These are phyloP conservation scores for Coffea eugenioides DNA, from an alignment of 257 asterid species.

Conservation along the genomic window DNA sequence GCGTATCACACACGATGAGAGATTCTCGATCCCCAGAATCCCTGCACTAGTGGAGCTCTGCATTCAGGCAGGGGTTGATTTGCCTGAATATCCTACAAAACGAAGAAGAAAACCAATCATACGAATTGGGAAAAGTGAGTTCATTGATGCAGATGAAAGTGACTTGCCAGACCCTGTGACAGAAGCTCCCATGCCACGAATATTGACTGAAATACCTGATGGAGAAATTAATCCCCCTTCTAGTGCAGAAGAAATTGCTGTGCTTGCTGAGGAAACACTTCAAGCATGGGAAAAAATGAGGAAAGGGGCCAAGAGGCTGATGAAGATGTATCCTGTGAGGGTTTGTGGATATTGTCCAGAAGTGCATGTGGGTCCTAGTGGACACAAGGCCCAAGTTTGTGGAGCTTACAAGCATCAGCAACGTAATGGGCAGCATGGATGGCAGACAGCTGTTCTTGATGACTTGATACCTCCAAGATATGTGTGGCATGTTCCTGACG, in stretches of 20 bases:
- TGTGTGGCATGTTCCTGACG: constrained; percentile 89
- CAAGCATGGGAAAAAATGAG: constrained; percentile 89
- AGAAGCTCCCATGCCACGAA: constrained; percentile 49
- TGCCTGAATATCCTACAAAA: constrained; percentile 81
- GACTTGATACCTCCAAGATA: constrained; percentile 85
- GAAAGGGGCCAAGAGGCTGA: constrained; percentile 61
- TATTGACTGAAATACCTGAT: constrained; percentile 52
- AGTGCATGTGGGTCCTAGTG: constrained; percentile 80
- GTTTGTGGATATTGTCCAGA: constrained; percentile 95
- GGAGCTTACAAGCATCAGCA: constrained; percentile 98
- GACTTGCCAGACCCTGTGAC: constrained; percentile 81
- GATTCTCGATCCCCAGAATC: constrained; percentile 81
- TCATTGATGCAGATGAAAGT: constrained; percentile 85
- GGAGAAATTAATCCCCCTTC: constrained; percentile 54
- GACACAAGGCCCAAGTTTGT: constrained; percentile 95
- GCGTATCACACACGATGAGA: constrained; percentile 73
- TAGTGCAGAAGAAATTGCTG: constrained; percentile 45
- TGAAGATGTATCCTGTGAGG: constrained; percentile 85
- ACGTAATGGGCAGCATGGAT: constrained; percentile 96
- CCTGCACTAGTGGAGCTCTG: constrained; percentile 94
- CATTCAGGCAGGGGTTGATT: constrained; percentile 91
- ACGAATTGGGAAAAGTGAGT: constrained; percentile 80
- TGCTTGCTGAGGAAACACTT: constrained; percentile 78
- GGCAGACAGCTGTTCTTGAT: constrained; percentile 84
- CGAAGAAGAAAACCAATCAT: constrained; percentile 89